Evolutionary conservation across 1,284 basidiomycete species (phyloP), one percentile per base, ranked within the genome.

Genomic region (Sanghuangporus sanghuang): DNA sequence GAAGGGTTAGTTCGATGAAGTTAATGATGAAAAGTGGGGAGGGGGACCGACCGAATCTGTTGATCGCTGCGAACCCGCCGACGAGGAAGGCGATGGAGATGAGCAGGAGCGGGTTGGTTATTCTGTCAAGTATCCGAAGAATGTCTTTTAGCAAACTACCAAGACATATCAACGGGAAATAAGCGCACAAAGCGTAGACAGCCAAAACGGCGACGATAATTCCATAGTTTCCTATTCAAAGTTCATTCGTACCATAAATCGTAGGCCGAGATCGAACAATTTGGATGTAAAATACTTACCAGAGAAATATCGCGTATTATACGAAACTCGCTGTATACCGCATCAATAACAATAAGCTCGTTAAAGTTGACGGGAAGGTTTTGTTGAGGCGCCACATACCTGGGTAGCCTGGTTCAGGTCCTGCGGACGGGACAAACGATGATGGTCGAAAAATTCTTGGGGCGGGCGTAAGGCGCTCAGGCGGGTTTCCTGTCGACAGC

Each of bases 301-400:
- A 64, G 92, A 94, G 76, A 94, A 95, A 77, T 95, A 95, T 62
- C 92, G 88, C 50, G 95, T 95, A 80, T 97, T 98, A 81, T 96
- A 95, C 46, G 93, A 93, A 83, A 96, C 91, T 66, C 95, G 85
- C 92, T 93, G 71, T 52, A 67, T 61, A 64, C 23, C 57, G 42
- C 54, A 66, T 21, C 59, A 59, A 44, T 46, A 46, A 27, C 38
- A 18, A n/a, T 9, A 35, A 54, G 11, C n/a, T 7, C 8, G n/a
- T 32, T 12, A 11, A 48, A 27, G n/a, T 35, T 16, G 5, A 2
- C 2, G 7, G 7, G 32, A 58, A 42, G 18, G 11, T 12, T 27
- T n/a, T 54, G 59, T 35, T 44, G 14, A 53, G 40, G n/a, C 39
- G 46, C 52, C 11, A 78, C 86, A 70, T 68, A 89, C 90, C 68